Evolutionary conservation across 305 asterid species (phyloP), one percentile per base, ranked within the genome.

Genomic region (Fraxinus ornus): DNA sequence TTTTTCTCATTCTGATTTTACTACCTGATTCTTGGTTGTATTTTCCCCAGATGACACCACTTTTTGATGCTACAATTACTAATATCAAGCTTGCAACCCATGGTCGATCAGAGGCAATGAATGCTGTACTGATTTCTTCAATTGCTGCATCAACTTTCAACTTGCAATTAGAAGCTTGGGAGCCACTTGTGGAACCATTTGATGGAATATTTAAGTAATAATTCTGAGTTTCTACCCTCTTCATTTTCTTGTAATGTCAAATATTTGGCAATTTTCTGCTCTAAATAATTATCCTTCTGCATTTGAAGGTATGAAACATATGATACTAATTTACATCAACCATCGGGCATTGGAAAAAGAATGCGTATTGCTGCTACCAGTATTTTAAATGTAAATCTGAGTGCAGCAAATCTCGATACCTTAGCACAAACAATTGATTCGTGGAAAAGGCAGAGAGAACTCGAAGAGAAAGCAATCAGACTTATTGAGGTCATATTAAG

Each of bases 71-170:
- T 81, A 94, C 99, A 79, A 87, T 97, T 74, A 94, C 98, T 36
- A 94, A 97, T 89, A 91, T 95, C 89, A 97, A 93, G 92, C 94
- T 97, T 84, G 98, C 97, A 78, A 94, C 98, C 33, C 99, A 97
- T 88, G 99, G 99, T 62, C 90, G 91, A 80, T 84, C 88, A 55
- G 99, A 96, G 73, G 94, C 95, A 60, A 91, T 96, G 95, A 96
- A 91, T 77, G 98, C 98, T 5, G 98, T 93, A 78, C 87, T 96
- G 86, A 90, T 96, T 88, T 91, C 97, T 84, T 92, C 98, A 37
- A 89, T 96, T 80, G 98, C 98, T 39, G 98, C 97, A n/a, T 96
- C 99, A 88, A 94, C 97, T 75, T 96, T 96, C 88, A 96, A 96
- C 86, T 86, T 92, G 77, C 92, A 92, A 77, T 88, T 96, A 82